A percentile compares a stretch with the other conserved stretches of the same genome.
Evolutionary conservation across 352 stramenopile species (phyloP).

Genomic region (Phytophthora podocarpi): DNA sequence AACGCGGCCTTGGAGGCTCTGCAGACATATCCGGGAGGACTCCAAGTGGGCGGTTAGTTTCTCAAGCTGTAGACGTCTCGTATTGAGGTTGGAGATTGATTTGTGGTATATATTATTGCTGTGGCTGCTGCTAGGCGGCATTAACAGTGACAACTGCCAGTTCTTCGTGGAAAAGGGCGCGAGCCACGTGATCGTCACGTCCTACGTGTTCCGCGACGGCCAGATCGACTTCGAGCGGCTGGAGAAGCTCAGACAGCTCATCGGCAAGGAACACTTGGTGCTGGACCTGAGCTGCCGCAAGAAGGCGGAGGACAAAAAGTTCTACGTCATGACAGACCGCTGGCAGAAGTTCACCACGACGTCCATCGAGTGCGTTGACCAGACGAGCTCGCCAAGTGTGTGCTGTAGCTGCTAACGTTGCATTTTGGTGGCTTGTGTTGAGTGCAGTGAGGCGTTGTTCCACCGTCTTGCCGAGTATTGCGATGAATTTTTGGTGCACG

Average conservation of each 20-base stretch:
- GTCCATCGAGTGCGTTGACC: conserved; percentile 71
- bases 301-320: conserved; percentile 83
- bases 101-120: neutral
- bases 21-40: conserved; percentile 86
- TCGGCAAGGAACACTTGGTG: conserved; percentile 88
- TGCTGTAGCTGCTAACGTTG: neutral
- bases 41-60: conserved; percentile 94
- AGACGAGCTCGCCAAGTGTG: neutral
- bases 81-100: too few relatives aligned
- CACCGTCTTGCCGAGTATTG: conserved; percentile 92
- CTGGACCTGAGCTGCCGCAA: conserved; percentile 97
- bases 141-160: conserved; percentile 93
- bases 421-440: neutral
- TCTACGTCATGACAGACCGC: conserved; percentile 96
- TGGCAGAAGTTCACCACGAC: conserved; percentile 98
- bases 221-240: conserved; percentile 89
- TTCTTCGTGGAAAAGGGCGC: conserved; percentile 95
- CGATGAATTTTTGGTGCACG: conserved; percentile 98
- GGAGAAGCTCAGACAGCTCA: conserved; percentile 60
- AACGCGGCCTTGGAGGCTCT: conserved; percentile 89
- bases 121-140: conserved; percentile 53
- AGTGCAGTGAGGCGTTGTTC: conserved; percentile 82
- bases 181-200: conserved; percentile 99
- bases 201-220: conserved; percentile 95
- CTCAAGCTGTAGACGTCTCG: neutral